Evolutionary conservation across 306 rosid species (phyloP).

Genomic region (Trifolium subterraneum): DNA sequence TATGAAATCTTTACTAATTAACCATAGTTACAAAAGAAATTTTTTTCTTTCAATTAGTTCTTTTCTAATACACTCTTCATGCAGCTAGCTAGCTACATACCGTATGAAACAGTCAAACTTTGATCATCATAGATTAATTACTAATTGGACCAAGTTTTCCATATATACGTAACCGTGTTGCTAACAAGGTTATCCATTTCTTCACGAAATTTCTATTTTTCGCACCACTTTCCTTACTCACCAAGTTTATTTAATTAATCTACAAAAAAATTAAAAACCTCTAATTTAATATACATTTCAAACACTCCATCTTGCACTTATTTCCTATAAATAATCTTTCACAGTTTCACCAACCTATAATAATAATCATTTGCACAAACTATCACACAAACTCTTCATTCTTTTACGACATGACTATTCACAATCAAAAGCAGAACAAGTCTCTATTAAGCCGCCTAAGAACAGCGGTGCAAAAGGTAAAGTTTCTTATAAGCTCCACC

Average conservation of each 20-base stretch:
- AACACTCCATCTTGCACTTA: not conserved
- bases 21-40: too few relatives aligned
- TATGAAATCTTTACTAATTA: too few relatives aligned
- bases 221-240: constrained; percentile 19
- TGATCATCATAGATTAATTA: not conserved
- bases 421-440: constrained; percentile 2
- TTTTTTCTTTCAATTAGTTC: too few relatives aligned
- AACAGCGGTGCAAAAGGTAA: constrained; percentile 65
- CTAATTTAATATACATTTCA: not conserved
- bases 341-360: not conserved
- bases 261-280: not conserved
- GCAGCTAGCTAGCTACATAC: too few relatives aligned
- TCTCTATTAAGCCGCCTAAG: constrained; percentile 57
- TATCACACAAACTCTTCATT: not conserved
- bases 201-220: constrained; percentile 39
- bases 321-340: constrained; percentile 8
- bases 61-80: too few relatives aligned
- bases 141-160: constrained; percentile 3
- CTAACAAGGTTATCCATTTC: constrained; percentile 38
- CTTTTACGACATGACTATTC: constrained; percentile 32
- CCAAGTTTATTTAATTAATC: constrained; percentile 2
- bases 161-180: constrained; percentile 2
- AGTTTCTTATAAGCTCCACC: constrained; percentile 54
- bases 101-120: constrained; percentile 21
- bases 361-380: not conserved